Conservation (phyloP, 805 yeast species). For the Cyberlindnera misumaiensis region DNA sequence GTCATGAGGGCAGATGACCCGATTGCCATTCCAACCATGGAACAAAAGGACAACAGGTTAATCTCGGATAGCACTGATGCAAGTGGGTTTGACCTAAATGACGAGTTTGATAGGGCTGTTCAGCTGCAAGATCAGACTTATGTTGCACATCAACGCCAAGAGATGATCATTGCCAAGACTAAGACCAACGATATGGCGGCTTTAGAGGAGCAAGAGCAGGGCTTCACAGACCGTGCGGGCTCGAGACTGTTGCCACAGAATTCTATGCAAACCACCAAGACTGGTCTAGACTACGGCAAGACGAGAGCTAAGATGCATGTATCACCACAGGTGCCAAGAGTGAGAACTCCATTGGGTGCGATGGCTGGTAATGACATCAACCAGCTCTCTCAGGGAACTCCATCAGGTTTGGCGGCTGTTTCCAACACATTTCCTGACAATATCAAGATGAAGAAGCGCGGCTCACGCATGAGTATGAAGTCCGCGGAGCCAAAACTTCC, state of each 20-base stretch:
- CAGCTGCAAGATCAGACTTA: conserved; percentile 15
- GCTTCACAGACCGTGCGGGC: no score
- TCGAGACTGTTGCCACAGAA: neutral
- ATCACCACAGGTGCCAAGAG: conserved; percentile 6
- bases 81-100: conserved; percentile 13
- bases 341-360: conserved; percentile 16
- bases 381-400: neutral
- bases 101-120: conserved; percentile 17
- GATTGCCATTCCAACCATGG: no score
- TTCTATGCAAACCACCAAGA: neutral
- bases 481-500: neutral
- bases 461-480: conserved; percentile 5
- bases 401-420: neutral
- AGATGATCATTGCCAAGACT: conserved; percentile 8
- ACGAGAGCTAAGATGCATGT: conserved; percentile 6
- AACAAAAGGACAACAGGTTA: conserved; percentile 2
- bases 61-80: conserved; percentile 13
- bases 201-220: neutral
- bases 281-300: conserved; percentile 9
- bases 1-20: neutral
- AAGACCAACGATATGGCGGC: neutral
- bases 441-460: conserved; percentile 8
- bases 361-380: conserved; percentile 12
- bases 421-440: conserved; percentile 1
- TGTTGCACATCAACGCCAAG: conserved; percentile 11